Evolutionary conservation across 2,329 filamentous ascomycete species (phyloP), one percentile per base, ranked within the genome.

Genomic region (Zasmidium cellare): DNA sequence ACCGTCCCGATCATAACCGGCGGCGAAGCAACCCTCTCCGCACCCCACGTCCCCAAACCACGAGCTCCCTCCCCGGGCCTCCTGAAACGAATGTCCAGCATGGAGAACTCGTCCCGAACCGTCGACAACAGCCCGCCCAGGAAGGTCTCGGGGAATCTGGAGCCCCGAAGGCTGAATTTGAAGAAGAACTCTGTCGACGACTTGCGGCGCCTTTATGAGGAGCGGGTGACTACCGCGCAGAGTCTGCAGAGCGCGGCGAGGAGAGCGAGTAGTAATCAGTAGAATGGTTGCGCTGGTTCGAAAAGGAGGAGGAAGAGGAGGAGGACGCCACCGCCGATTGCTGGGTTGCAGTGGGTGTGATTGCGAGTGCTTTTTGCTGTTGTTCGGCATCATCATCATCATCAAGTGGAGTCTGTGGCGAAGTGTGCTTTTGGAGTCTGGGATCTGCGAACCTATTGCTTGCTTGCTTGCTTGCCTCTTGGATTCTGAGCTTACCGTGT

Each of bases 111-210:
- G 2, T 50, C 46, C n/a, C 47, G 57, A 9, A 45, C 35, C n/a
- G 57, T 45, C 14, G 46, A 47, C 46, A 53, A 57, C 20, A 58
- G 46, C 25, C 46, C 52, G 2, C 31, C 41, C 11, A 35, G 28
- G 35, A 38, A 38, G 31, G 52, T 52, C 23, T 54, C 56, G 38
- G 45, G 45, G 2, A 56, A 41, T 18, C 54, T 60, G 18, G 47
- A 60, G 57, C 71, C 75, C 38, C 59, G 71, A 53, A 76, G 70
- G 54, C 64, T 80, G 31, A 75, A 77, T 45, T 46, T 79, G 45
- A 75, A 75, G 62, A 78, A 80, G 62, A 69, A 74, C 48, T 76
- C 73, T 18, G 79, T 81, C 3, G 79, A 80, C 47, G 77, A 81
- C 66, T 61, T 81, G 59, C 68, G 78, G 54, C 66, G 75, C 61